phyloP scores from a whole-genome alignment of 163 green algal genomes.

The Trebouxiophyceae sp. region DNA sequence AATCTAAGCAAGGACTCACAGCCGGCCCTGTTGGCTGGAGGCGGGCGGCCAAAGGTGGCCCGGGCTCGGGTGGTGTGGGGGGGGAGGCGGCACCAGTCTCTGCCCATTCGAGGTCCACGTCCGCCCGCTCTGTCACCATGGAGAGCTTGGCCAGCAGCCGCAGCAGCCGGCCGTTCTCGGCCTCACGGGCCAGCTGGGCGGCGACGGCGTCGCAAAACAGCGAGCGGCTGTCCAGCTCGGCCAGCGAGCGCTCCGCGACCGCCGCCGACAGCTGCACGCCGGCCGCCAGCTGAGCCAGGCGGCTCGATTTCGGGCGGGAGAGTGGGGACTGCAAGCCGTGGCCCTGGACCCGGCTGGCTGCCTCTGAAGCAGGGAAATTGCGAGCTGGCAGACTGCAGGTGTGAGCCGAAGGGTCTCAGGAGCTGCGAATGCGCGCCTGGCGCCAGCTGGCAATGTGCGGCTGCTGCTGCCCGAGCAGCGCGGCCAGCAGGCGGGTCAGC shows the following conservation, averaged over 20 bases:
- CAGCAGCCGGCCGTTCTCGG: conserved; percentile 82
- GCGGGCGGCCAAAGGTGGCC: no score
- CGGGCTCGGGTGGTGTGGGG: no score
- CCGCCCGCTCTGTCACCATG: conserved; percentile 64
- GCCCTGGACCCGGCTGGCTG: no score
- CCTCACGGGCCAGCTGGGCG: conserved; percentile 66
- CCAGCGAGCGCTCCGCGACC: conserved; percentile 61
- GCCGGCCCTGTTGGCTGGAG: no score
- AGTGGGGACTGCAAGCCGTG: no score
- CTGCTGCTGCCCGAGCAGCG: conserved; percentile 52
- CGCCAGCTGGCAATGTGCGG: conserved; percentile 47
- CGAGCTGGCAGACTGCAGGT: no score
- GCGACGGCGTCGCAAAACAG: conserved; percentile 41
- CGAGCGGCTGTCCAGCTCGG: conserved; percentile 47
- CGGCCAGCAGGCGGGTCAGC: conserved; percentile 53
- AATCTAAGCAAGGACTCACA: no score
- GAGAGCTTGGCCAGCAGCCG: conserved; percentile 75
- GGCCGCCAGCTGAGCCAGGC: not conserved
- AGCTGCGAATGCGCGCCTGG: no score
- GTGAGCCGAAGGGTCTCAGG: not conserved
- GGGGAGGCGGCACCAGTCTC: conserved; percentile 29
- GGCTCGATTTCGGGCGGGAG: no score
- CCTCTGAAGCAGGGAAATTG: no score
- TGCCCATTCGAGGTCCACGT: conserved; percentile 38
- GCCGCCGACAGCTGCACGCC: conserved; percentile 44